Percentiles rank a stretch among this genome's conserved stretches.
These are phyloP conservation scores for Daldinia childiae DNA, from an alignment of 495 filamentous ascomycete species.

Conservation along the genomic window DNA sequence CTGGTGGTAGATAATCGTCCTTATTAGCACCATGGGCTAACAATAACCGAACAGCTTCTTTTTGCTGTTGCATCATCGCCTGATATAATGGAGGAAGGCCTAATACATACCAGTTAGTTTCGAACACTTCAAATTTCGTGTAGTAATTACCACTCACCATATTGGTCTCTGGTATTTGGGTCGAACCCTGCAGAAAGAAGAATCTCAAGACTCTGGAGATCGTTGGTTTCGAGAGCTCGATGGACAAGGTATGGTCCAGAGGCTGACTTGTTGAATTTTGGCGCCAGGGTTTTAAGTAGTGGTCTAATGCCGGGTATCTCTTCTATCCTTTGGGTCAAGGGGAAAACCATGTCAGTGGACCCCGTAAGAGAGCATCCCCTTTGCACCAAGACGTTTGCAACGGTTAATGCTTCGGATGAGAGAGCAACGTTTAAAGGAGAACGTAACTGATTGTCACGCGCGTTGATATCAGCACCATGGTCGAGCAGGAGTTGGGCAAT, in stretches of 20 bases:
- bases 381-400: slow-evolving; percentile 28
- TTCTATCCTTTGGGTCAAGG: slow-evolving; percentile 18
- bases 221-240: slow-evolving; percentile 17
- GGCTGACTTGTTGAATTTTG: slow-evolving; percentile 17
- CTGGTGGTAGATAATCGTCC: slow-evolving; percentile 25
- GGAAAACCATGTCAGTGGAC: slow-evolving; percentile 18
- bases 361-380: slow-evolving; percentile 26
- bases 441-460: slow-evolving; percentile 32
- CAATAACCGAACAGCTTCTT: slow-evolving; percentile 21
- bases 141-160: not conserved
- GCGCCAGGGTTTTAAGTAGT: slow-evolving; percentile 20
- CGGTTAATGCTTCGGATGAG: slow-evolving; percentile 25
- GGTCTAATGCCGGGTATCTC: slow-evolving; percentile 11
- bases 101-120: not conserved
- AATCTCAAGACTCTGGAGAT: slow-evolving; percentile 3
- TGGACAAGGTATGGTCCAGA: slow-evolving; percentile 20
- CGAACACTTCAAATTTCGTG: not conserved
- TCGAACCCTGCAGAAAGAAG: slow-evolving; percentile 20
- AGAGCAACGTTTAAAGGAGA: slow-evolving; percentile 35
- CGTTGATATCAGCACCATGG: slow-evolving; percentile 42
- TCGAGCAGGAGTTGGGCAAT: slow-evolving; percentile 32
- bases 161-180: slow-evolving; percentile 17
- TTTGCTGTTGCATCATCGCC: slow-evolving; percentile 23
- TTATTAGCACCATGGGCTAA: slow-evolving; percentile 22
- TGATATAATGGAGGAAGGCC: slow-evolving; percentile 34